Evolutionary conservation across 2,329 filamentous ascomycete genomes (phyloP).

Genomic region (Akanthomyces muscarius): DNA sequence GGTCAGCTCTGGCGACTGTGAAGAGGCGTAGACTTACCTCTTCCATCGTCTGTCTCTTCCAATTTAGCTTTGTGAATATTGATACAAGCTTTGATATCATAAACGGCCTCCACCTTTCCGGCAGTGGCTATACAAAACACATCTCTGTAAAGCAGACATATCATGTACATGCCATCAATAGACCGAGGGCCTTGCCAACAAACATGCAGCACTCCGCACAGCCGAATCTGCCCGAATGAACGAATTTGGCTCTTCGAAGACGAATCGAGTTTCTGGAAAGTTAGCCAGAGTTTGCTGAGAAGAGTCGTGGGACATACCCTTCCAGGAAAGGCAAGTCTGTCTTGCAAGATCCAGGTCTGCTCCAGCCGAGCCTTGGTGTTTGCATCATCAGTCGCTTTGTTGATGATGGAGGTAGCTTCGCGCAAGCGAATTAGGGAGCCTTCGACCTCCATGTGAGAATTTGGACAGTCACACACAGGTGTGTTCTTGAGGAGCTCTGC

Average conservation of each 20-base stretch:
- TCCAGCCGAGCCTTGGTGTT: constrained; percentile 66
- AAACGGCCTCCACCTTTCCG: constrained; percentile 60
- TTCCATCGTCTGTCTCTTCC: constrained; percentile 70
- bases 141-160: constrained; percentile 77
- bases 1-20: constrained; percentile 15
- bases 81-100: constrained; percentile 72
- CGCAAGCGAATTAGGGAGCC: constrained; percentile 67
- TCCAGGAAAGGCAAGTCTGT: constrained; percentile 70
- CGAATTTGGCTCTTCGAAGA: constrained; percentile 64
- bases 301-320: constrained; percentile 48
- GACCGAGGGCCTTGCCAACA: constrained; percentile 71
- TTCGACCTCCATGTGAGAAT: constrained; percentile 75
- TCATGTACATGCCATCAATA: constrained; percentile 75
- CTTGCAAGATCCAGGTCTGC: constrained; percentile 80
- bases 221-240: constrained; percentile 70
- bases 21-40: constrained; percentile 47
- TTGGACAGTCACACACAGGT: constrained; percentile 78
- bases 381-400: constrained; percentile 75
- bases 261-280: constrained; percentile 44
- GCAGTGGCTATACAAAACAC: constrained; percentile 72
- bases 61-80: constrained; percentile 61
- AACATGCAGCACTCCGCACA: constrained; percentile 80
- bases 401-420: constrained; percentile 74
- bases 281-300: constrained; percentile 3
- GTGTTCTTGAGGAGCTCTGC: constrained; percentile 78